Percentiles rank a stretch among this genome's conserved stretches.
phyloP scores from a whole-genome alignment of 2,329 filamentous ascomycete genomes.

The Ambrosiella beaveri region DNA sequence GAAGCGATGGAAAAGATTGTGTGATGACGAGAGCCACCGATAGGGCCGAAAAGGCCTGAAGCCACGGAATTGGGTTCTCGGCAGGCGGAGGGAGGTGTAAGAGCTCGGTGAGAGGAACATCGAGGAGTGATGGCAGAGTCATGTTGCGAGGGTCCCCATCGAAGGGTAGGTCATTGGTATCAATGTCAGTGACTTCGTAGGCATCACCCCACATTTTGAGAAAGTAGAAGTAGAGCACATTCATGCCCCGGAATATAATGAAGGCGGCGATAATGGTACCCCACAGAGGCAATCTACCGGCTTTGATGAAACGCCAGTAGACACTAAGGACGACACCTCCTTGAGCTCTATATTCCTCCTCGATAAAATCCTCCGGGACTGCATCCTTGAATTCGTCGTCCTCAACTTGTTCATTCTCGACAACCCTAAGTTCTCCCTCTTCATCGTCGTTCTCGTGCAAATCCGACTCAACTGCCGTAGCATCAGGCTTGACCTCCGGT shows the following conservation, averaged over 20 bases:
- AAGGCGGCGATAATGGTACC: slow-evolving; percentile 44
- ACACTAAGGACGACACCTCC: slow-evolving; percentile 60
- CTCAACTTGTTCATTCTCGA: neutral
- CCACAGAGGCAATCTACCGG: slow-evolving; percentile 64
- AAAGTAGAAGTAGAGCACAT: slow-evolving; percentile 58
- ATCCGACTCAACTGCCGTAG: neutral
- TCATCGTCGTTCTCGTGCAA: neutral
- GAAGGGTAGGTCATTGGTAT: neutral
- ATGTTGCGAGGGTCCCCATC: neutral
- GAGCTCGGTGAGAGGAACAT: neutral
- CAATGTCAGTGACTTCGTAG: slow-evolving; percentile 26
- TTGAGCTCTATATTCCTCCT: slow-evolving; percentile 57
- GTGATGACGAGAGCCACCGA: slow-evolving; percentile 41
- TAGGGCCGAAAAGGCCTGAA: slow-evolving; percentile 52
- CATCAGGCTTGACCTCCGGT: neutral
- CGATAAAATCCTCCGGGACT: slow-evolving; percentile 57
- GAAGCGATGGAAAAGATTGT: slow-evolving; percentile 43
- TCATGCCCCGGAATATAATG: slow-evolving; percentile 42
- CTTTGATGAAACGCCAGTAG: slow-evolving; percentile 74
- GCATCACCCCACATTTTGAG: slow-evolving; percentile 76
- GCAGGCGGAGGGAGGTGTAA: slow-evolving; percentile 27
- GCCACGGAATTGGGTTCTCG: slow-evolving; percentile 54
- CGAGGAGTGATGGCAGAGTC: neutral
- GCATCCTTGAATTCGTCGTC: slow-evolving; percentile 20
- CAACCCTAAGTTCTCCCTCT: slow-evolving; percentile 1